Evolutionary conservation across 202 grass and related monocot species (phyloP).

Genomic region (Hordeum pubiflorum): DNA sequence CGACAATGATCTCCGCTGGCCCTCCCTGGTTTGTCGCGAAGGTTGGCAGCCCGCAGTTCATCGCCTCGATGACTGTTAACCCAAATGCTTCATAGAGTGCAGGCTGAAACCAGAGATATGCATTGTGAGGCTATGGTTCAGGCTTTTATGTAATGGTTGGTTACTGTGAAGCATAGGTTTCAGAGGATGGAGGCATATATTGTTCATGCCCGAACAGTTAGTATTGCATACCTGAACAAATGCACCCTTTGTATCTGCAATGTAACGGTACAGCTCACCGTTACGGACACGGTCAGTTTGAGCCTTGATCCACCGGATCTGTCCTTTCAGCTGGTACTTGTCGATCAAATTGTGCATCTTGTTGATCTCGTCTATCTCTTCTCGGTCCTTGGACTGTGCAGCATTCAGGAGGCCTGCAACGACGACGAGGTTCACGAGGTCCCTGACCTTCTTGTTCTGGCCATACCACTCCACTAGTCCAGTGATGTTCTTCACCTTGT

Average conservation of each 20-base stretch:
- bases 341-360: slow-evolving; percentile 82
- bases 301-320: slow-evolving; percentile 81
- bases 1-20: slow-evolving; percentile 85
- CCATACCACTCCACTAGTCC: slow-evolving; percentile 91
- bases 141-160: not conserved
- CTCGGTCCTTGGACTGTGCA: slow-evolving; percentile 82
- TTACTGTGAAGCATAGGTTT: not conserved
- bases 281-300: slow-evolving; percentile 86
- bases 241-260: slow-evolving; percentile 85
- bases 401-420: slow-evolving; percentile 72
- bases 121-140: not conserved
- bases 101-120: slow-evolving; percentile 48
- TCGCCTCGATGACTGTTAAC: slow-evolving; percentile 88
- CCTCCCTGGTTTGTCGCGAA: slow-evolving; percentile 88
- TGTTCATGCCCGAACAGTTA: not conserved
- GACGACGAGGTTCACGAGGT: slow-evolving; percentile 73
- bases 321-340: slow-evolving; percentile 73
- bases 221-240: slow-evolving; percentile 67
- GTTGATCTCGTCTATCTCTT: slow-evolving; percentile 92
- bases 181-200: not conserved
- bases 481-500: slow-evolving; percentile 93
- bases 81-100: slow-evolving; percentile 94
- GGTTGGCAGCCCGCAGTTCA: slow-evolving; percentile 83
- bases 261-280: slow-evolving; percentile 85
- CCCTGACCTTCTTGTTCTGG: slow-evolving; percentile 71